Percentiles rank a stretch among this genome's conserved stretches.
These are phyloP conservation scores for Platanthera guangdongensis DNA, from an alignment of 106 monocot species.

Conservation along the genomic window DNA sequence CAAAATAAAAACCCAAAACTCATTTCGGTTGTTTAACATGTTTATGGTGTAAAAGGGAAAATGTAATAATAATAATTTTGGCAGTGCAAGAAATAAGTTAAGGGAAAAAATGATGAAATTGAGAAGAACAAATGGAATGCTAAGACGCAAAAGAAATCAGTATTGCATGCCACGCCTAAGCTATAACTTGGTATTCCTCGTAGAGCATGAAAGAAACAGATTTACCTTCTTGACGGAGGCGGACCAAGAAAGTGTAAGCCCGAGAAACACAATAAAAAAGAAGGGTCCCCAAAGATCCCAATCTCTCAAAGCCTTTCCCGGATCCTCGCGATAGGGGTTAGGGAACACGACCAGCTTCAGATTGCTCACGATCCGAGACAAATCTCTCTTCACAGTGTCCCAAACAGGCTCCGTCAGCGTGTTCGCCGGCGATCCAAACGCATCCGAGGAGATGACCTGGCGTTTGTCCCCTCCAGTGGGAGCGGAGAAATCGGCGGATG, in stretches of 20 bases:
- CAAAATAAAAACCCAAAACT: too few species aligned
- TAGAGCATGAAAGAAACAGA: neutral
- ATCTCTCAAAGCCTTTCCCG: conserved; percentile 93
- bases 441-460: conserved; percentile 30
- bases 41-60: too few species aligned
- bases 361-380: conserved; percentile 78
- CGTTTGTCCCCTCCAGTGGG: neutral
- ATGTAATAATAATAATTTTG: too few species aligned
- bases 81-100: too few species aligned
- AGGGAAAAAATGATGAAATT: too few species aligned
- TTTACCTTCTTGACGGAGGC: conserved; percentile 84
- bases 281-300: conserved; percentile 99
- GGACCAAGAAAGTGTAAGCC: conserved; percentile 85
- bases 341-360: conserved; percentile 96
- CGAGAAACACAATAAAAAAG: conserved; percentile 94
- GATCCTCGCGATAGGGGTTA: conserved; percentile 84
- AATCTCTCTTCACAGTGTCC: conserved; percentile 95
- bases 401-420: conserved; percentile 97
- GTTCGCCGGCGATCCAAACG: conserved; percentile 61
- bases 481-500: conserved; percentile 5
- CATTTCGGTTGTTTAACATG: too few species aligned
- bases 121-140: neutral
- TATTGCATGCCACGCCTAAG: neutral
- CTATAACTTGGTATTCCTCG: neutral
- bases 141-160: neutral